Base-by-base conservation (phyloP, 805 yeast species). In the Metschnikowia amazonensis region DNA sequence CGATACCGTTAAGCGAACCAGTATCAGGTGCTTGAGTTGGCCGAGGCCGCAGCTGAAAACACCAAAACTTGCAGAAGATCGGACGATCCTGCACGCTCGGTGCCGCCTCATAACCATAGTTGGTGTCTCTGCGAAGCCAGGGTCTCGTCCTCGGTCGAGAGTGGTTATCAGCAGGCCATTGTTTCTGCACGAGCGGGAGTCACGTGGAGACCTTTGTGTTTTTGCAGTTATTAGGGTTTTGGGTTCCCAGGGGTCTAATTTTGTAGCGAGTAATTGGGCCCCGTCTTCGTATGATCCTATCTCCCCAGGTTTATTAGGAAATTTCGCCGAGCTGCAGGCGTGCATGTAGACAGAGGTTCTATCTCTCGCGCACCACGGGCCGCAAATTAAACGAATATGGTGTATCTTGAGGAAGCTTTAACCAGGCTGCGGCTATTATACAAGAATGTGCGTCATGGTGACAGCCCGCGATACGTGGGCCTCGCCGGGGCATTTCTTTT, bases 281-380 rank as follows among this genome's bases (percentile, higher is more conserved):
- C 24, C 24, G 6, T 21, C 4, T 5, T 21, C 24, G 6, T 5
- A 11, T 28, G 31, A 16, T 16, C 7, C 8, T 8, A 5, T 13
- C 5, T 10, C 3, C 11, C 18, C 29, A 9, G 11, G 17, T 29
- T 23, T 24, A 24, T 23, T 20, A 23, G 11, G 17, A 11, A 35
- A 35, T 35, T 35, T 23, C 29, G 18, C 29, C 28, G 27, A 23
- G 29, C 14, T 24, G 20, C 38, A 10, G 38, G 38, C 29, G 38
- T 35, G 38, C 29, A 35, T 24, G 11, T 14, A 23, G 18, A 8
- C 9, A 8, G 16, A 4, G 18, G n/a, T 10, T 24, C 28, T 35
- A 35, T 35, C 38, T 35, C 33, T 20, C 21, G 33, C 33, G 41
- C 41, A 37, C 41, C 33, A 14, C n/a, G 41, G n/a, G 25, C n/a